Conservation (phyloP, 2,329 filamentous ascomycete species). For the Teratosphaeria gauchensis region DNA sequence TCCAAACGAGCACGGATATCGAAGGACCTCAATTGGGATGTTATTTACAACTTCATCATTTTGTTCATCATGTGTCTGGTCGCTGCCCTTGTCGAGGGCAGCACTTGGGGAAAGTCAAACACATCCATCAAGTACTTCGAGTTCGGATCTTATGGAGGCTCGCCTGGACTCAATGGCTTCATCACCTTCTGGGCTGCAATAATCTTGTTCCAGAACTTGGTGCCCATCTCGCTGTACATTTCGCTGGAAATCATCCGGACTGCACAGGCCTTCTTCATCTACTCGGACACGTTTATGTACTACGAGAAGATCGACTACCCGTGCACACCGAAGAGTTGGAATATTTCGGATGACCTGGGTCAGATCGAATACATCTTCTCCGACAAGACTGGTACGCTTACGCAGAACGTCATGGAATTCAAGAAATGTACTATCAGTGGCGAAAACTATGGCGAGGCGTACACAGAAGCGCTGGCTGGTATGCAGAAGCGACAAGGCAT, state of each 20-base stretch:
- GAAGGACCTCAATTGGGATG: conserved; percentile 91
- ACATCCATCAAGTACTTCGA: conserved; percentile 77
- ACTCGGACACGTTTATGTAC: conserved; percentile 93
- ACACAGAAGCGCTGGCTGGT: conserved; percentile 91
- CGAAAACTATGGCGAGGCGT: conserved; percentile 92
- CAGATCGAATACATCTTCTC: conserved; percentile 99
- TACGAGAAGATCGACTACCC: conserved; percentile 90
- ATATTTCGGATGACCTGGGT: conserved; percentile 94
- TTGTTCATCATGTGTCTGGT: conserved; percentile 83
- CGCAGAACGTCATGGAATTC: conserved; percentile 96
- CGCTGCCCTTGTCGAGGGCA: conserved; percentile 73
- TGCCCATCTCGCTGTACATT: conserved; percentile 96
- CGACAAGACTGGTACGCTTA: conserved; percentile 83
- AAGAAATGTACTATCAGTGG: conserved; percentile 97
- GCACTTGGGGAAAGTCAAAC: conserved; percentile 65
- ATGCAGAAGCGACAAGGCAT: conserved; percentile 89
- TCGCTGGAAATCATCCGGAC: conserved; percentile 92
- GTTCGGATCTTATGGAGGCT: conserved; percentile 60
- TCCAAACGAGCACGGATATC: conserved; percentile 88
- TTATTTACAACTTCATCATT: conserved; percentile 90
- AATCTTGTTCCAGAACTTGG: conserved; percentile 96
- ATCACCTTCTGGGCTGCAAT: conserved; percentile 95
- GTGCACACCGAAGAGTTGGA: conserved; percentile 96
- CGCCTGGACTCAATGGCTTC: conserved; percentile 70
- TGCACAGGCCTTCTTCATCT: conserved; percentile 91